Base-by-base conservation (phyloP, 768 basidiomycete genomes). In the Kwoniella heveanensis region DNA sequence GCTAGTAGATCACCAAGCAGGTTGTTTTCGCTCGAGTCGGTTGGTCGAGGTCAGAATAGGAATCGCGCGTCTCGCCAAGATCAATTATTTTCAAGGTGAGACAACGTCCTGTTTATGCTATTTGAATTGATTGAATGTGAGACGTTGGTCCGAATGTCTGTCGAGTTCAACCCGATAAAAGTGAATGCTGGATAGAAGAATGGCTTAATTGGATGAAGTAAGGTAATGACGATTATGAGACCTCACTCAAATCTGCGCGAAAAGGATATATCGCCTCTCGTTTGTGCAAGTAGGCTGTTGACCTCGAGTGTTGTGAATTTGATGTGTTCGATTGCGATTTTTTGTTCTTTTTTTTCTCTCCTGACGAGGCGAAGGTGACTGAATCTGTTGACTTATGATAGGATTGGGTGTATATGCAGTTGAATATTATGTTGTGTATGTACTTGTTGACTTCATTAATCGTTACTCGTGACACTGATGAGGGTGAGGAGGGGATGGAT, bases 381-480 rank as follows among this genome's bases (percentile, higher is more conserved):
- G 32, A 32, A 13, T 32, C 13, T 32, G 32, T 32, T 13, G 32
- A n/a, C n/a, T 32, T 32, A 32, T 32, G 13, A 32, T 32, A 32
- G 32, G 32, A 32, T 32, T 9, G 27, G 6, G 9, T 49, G 44
- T 44, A 44, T 10, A 44, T 44, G 39, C 15, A 17, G 15, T 44
- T 17, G 6, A 13, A 52, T 24, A 26, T 32, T 55, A 21, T 58
- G 22, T 49, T 29, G 39, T 21, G 46, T 58, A n/a, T 27, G 26
- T 57, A 46, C n/a, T n/a, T n/a, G n/a, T n/a, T 47, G 47, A 30
- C 49, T n/a, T 46, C 39, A 13, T 46, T 49, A 15, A 15, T 58
- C 57, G 57, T 58, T 58, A 58, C 21, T 58, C 57, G 57, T 58
- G 48, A 32, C 46, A 50, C 39, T 12, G 29, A 19, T 19, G 39